Base-by-base conservation (phyloP, 768 basidiomycete genomes). In the Lactarius vividus region DNA sequence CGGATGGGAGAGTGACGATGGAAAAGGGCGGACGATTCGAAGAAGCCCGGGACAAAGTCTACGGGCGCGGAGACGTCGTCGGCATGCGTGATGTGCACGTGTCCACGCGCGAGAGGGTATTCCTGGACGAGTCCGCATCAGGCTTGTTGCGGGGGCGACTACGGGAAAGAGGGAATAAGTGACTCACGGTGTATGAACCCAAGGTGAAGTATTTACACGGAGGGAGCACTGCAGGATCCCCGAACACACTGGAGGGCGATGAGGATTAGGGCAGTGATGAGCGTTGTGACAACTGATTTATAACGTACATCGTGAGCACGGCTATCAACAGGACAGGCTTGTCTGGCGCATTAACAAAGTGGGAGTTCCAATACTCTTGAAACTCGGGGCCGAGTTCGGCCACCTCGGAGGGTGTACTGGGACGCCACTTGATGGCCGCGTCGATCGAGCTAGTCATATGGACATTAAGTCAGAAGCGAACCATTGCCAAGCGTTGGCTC, bases 401-500 rank as follows among this genome's bases (percentile, higher is more conserved):
- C 16, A 74, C 70, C 56, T 75, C 75, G 2, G 67, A 53, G 0
- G 57, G 54, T 49, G n/a, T n/a, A n/a, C n/a, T 57, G 0, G 74
- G 74, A 2, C 75, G 71, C 20, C 69, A 39, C 59, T 74, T 76
- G 63, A 72, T 54, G 1, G 69, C 73, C 0, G 66, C 65, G 29
- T 74, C 75, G n/a, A 74, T 11, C 16, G 62, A 67, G 52, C 75
- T 75, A 56, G 33, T 23, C 2, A 29, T 0, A 10, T 5, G 1
- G n/a, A 57, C 8, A 35, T 57, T 10, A 37, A 33, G 2, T 26
- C 53, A 54, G 16, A 28, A 53, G n/a, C 15, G 7, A 4, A 62
- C 8, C 26, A n/a, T 39, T 23, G 8, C 1, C 18, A 26, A 16
- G n/a, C 18, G 13, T 73, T 78, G 70, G 86, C 79, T 1, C 35